These are phyloP conservation scores for Austroboletus niveus DNA, from an alignment of 1,284 basidiomycete genomes.

Conservation along the genomic window DNA sequence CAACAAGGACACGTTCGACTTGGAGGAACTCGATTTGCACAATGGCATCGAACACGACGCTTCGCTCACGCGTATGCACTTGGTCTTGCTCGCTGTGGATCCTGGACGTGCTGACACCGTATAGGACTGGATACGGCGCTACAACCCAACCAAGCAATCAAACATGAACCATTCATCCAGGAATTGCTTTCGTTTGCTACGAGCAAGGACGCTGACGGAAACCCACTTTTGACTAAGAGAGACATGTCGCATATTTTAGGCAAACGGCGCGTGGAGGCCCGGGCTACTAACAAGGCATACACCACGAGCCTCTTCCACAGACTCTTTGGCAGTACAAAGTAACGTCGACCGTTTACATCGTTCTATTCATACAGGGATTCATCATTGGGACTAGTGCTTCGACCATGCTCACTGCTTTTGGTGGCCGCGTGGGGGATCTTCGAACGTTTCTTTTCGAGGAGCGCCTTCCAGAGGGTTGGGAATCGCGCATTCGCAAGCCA, in stretches of 20 bases:
- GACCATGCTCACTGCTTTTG: constrained; percentile 50
- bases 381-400: constrained; percentile 12
- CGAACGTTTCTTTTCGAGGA: constrained; percentile 59
- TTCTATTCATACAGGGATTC: neutral
- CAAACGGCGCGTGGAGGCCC: constrained; percentile 57
- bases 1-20: constrained; percentile 55
- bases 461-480: constrained; percentile 69
- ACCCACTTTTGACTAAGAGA: constrained; percentile 45
- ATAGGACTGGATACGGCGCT: constrained; percentile 58
- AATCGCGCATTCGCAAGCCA: constrained; percentile 52
- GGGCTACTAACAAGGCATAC: constrained; percentile 53
- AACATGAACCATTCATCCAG: constrained; percentile 49
- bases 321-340: constrained; percentile 69
- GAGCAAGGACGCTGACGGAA: constrained; percentile 51
- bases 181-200: constrained; percentile 58
- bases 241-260: constrained; percentile 57
- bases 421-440: constrained; percentile 57
- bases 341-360: constrained; percentile 25
- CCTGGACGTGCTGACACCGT: neutral
- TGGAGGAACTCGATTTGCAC: constrained; percentile 64
- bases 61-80: constrained; percentile 60
- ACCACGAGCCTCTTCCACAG: constrained; percentile 49
- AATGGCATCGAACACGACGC: constrained; percentile 80
- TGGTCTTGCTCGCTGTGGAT: neutral
- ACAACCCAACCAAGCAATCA: constrained; percentile 51